phyloP scores from a whole-genome alignment of 345 rosid genomes.

The Eucalyptus caleyi region DNA sequence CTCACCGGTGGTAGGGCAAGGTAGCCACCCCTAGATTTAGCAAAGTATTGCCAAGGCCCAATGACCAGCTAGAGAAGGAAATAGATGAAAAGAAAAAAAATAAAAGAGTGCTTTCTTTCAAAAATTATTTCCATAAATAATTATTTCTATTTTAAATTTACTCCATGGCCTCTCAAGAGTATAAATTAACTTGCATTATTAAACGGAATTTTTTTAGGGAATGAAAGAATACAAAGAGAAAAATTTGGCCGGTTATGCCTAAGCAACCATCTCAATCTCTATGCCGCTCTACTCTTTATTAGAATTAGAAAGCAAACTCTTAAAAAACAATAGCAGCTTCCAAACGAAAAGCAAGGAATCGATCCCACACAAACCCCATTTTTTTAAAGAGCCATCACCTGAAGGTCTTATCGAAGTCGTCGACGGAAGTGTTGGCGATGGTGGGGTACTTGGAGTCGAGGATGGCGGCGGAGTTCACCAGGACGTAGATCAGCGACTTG shows the following conservation, averaged over 20 bases:
- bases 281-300: neutral
- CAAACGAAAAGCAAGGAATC: neutral
- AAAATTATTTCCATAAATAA: no score
- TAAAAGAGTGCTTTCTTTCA: no score
- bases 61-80: accelerated
- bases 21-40: no score
- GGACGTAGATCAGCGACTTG: slow-evolving; percentile 12
- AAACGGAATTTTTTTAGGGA: no score
- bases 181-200: no score
- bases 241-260: neutral
- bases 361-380: neutral
- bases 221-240: no score
- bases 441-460: slow-evolving; percentile 9
- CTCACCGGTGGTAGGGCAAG: no score
- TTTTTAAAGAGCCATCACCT: neutral
- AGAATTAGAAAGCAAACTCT: neutral
- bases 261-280: neutral
- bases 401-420: slow-evolving; percentile 21
- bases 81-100: no score
- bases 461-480: slow-evolving; percentile 29
- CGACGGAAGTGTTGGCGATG: slow-evolving; percentile 14
- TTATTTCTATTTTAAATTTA: no score
- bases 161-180: no score
- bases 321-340: neutral
- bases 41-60: no score